Percentiles rank a stretch among this genome's conserved stretches.
Evolutionary conservation across 768 basidiomycete species (phyloP).

Genomic region (Naganishia randhawae): DNA sequence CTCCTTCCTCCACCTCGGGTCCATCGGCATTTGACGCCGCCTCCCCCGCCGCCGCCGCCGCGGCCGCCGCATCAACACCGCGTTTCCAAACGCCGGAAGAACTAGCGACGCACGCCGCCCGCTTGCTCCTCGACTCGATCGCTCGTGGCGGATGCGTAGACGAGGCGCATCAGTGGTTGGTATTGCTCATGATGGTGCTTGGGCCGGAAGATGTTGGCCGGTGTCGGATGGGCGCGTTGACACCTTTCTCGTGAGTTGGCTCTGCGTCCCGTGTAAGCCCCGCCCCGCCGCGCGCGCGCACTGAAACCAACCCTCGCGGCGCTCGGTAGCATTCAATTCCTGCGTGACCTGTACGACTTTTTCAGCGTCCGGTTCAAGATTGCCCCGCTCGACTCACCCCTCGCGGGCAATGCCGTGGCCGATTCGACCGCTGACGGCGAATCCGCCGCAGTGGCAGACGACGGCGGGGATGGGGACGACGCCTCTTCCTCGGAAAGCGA

Average conservation of each 20-base stretch:
- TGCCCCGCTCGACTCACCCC: slow-evolving; percentile 46
- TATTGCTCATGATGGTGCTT: slow-evolving; percentile 86
- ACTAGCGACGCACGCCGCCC: slow-evolving; percentile 74
- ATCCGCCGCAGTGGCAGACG: not conserved
- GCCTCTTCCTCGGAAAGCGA: slow-evolving; percentile 30
- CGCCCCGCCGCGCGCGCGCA: no score
- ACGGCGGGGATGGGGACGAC: slow-evolving; percentile 25
- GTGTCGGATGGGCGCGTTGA: slow-evolving; percentile 79
- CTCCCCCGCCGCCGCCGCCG: not conserved
- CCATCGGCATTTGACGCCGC: slow-evolving; percentile 13
- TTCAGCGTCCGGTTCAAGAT: slow-evolving; percentile 95
- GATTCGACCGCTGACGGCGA: slow-evolving; percentile 16
- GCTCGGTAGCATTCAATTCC: slow-evolving; percentile 79
- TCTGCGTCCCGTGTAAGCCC: slow-evolving; percentile 37
- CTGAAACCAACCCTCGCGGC: no score
- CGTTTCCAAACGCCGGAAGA: slow-evolving; percentile 75
- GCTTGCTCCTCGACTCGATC: slow-evolving; percentile 73
- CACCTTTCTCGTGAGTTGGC: slow-evolving; percentile 66
- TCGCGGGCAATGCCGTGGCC: slow-evolving; percentile 8
- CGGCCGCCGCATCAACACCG: not conserved
- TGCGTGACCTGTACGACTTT: slow-evolving; percentile 73
- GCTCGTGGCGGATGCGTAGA: slow-evolving; percentile 84
- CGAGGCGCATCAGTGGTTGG: slow-evolving; percentile 76
- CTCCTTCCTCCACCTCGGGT: slow-evolving; percentile 16
- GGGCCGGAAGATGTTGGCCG: slow-evolving; percentile 95